Base-by-base conservation (phyloP, 2,329 filamentous ascomycete species). In the Polytolypa hystricis region DNA sequence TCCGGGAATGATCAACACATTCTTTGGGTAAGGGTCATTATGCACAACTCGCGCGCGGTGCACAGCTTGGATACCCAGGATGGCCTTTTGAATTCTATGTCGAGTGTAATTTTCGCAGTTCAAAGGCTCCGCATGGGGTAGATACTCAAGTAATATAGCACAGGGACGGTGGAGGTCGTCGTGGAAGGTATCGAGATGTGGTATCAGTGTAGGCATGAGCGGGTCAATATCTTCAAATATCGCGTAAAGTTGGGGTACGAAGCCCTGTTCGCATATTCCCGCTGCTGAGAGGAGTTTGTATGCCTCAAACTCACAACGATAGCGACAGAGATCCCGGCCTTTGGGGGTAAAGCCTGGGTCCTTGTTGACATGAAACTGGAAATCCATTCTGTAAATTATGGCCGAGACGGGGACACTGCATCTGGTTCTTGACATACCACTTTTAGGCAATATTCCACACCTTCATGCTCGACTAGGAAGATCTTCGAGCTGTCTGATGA, bases 21-120 rank as follows among this genome's bases (percentile, higher is more conserved):
- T 45, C 38, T 43, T 45, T 11, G 38, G 43, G 38, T 45, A 43
- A 27, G 36, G 30, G 20, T 43, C 43, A 39, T 43, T 45, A 27
- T 45, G 43, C 19, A 43, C 38, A 38, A 45, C 20, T 16, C 42
- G 28, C 35, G 38, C 43, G 17, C 19, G 41, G 41, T 43, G 43
- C 25, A 43, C 30, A 18, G 39, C 35, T 30, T 37, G 18, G n/a
- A 45, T 45, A 21, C 40, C 35, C 2, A 36, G n/a, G 21, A 41
- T 15, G 30, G 33, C 41, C 25, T 43, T 41, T 14, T 4, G 28
- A 33, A 43, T 39, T 30, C 42, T 38, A 15, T 43, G 37, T 40
- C 21, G 29, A 33, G 29, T 42, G 23, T 45, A 45, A 6, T 28
- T 43, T 14, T 37, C 35, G 23, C 40, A 43, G 25, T 43, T 43